These are phyloP conservation scores for Suillus plorans DNA, from an alignment of 768 basidiomycete genomes.

Conservation along the genomic window DNA sequence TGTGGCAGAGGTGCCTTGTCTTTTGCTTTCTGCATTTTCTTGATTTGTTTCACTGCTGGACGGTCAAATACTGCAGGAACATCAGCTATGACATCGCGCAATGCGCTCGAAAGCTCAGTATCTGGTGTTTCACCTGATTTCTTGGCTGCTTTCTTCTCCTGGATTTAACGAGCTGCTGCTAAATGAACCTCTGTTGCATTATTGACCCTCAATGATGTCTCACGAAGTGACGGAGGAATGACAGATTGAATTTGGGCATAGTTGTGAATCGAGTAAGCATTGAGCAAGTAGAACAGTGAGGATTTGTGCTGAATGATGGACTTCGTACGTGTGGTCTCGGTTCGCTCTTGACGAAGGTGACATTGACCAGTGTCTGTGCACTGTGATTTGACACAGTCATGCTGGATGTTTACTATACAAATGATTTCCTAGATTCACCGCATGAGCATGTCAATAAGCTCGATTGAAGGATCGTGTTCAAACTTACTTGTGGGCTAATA, in stretches of 20 bases:
- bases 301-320: not conserved
- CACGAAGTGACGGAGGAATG: not conserved
- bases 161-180: not conserved
- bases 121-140: not conserved
- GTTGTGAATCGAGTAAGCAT: not conserved
- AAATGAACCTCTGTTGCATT: not conserved
- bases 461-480: not conserved
- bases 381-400: conserved; percentile 2
- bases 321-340: not conserved
- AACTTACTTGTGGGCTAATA: conserved; percentile 2
- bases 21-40: too few species aligned
- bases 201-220: not conserved
- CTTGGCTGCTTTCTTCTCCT: not conserved
- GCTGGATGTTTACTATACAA: conserved; percentile 5
- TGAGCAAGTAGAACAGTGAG: not conserved
- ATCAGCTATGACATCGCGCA: too few species aligned
- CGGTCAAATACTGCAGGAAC: too few species aligned
- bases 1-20: too few species aligned
- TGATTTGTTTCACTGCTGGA: too few species aligned
- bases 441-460: not conserved
- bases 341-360: not conserved
- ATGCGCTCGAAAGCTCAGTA: not conserved
- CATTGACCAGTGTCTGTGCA: not conserved
- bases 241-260: conserved; percentile 9
- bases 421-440: not conserved